These are phyloP conservation scores for Nigrograna mackinnonii DNA, from an alignment of 2,329 filamentous ascomycete genomes.

Conservation along the genomic window DNA sequence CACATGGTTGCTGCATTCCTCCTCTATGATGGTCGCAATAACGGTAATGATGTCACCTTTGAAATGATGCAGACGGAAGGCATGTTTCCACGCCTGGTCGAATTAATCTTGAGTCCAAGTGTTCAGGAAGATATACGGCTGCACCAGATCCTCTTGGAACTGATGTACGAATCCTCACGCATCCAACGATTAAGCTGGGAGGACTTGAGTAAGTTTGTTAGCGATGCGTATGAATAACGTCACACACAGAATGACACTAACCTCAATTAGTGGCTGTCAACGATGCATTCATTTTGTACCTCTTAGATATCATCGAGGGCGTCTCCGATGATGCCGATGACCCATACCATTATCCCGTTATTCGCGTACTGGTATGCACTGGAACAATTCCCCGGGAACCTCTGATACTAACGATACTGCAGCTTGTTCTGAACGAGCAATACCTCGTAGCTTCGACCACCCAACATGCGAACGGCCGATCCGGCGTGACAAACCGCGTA, in stretches of 20 bases:
- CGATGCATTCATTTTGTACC: slow-evolving; percentile 80
- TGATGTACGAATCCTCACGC: slow-evolving; percentile 95
- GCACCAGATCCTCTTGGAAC: slow-evolving; percentile 79
- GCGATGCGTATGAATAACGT: not conserved
- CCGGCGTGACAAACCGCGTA: slow-evolving; percentile 83
- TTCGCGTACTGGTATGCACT: slow-evolving; percentile 78
- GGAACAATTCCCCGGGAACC: not conserved
- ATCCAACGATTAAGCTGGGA: slow-evolving; percentile 79
- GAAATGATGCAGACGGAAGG: slow-evolving; percentile 85
- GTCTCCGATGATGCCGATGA: slow-evolving; percentile 85
- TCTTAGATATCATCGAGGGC: slow-evolving; percentile 87
- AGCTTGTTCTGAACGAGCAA: slow-evolving; percentile 97
- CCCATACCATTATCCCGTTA: slow-evolving; percentile 94
- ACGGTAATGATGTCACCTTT: slow-evolving; percentile 77
- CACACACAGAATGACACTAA: slow-evolving; percentile 4
- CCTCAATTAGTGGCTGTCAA: slow-evolving; percentile 55
- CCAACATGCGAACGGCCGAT: slow-evolving; percentile 39
- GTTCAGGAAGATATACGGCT: slow-evolving; percentile 68
- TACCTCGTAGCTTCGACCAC: slow-evolving; percentile 78
- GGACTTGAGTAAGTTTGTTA: slow-evolving; percentile 73
- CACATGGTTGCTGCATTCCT: slow-evolving; percentile 83
- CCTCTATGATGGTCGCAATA: slow-evolving; percentile 79
- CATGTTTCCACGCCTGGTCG: slow-evolving; percentile 80
- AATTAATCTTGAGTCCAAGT: slow-evolving; percentile 71
- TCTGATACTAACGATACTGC: slow-evolving; percentile 6